These are phyloP conservation scores for Colletotrichum musicola DNA, from an alignment of 2,329 filamentous ascomycete genomes.

Conservation along the genomic window DNA sequence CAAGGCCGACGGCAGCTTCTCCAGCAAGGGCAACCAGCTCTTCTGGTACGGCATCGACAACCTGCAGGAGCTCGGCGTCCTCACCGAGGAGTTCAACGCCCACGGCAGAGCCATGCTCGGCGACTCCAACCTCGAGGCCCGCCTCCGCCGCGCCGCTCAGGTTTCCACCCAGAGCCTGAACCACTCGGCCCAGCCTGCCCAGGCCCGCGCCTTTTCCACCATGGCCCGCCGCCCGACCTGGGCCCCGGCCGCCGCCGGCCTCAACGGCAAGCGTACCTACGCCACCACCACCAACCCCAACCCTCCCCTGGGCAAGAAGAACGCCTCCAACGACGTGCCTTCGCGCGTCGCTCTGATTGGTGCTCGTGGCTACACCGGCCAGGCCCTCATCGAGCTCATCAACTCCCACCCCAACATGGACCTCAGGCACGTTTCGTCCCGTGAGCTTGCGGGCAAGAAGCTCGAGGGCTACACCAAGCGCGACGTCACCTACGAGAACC, in stretches of 20 bases:
- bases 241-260: conserved; percentile 40
- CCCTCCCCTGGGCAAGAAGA: conserved; percentile 89
- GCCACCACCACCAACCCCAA: conserved; percentile 83
- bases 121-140: conserved; percentile 88
- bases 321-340: conserved; percentile 78
- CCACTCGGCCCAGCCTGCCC: conserved; percentile 41
- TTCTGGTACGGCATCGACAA: conserved; percentile 96
- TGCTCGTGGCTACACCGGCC: conserved; percentile 93
- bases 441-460: conserved; percentile 88
- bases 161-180: conserved; percentile 70
- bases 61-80: conserved; percentile 81
- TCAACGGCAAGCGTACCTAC: conserved; percentile 42
- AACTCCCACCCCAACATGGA: conserved; percentile 92
- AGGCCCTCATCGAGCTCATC: conserved; percentile 88
- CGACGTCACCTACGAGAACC: conserved; percentile 91
- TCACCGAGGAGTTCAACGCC: conserved; percentile 87
- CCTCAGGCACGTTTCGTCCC: conserved; percentile 90
- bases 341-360: conserved; percentile 89
- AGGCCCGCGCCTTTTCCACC: conserved; percentile 74
- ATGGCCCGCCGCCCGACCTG: conserved; percentile 55
- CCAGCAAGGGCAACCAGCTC: conserved; percentile 86
- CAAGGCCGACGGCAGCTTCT: conserved; percentile 93
- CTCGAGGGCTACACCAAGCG: conserved; percentile 92
- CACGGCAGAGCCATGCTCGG: conserved; percentile 89
- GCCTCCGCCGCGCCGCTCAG: conserved; percentile 82